Conservation (phyloP, 2,329 filamentous ascomycete genomes). For the Colletotrichum magnum region DNA sequence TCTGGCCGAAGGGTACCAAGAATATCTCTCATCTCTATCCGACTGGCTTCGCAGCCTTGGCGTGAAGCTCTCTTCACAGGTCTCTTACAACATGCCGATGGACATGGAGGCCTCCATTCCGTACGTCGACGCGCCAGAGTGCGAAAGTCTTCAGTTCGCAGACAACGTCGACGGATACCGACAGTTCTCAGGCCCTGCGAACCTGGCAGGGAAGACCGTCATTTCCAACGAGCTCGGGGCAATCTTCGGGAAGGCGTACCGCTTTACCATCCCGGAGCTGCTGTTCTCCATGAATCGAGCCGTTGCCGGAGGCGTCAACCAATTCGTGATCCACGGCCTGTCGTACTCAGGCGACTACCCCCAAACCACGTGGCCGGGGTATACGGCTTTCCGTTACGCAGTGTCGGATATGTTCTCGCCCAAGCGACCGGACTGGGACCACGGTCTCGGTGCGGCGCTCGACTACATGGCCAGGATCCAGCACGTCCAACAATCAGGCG, state of each 20-base stretch:
- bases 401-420: slow-evolving; percentile 57
- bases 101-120: slow-evolving; percentile 57
- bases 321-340: slow-evolving; percentile 60
- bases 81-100: slow-evolving; percentile 57
- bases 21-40: slow-evolving; percentile 17
- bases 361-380: slow-evolving; percentile 65
- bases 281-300: slow-evolving; percentile 55
- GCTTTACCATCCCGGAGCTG: slow-evolving; percentile 44
- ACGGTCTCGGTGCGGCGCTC: slow-evolving; percentile 5
- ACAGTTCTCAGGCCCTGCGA: slow-evolving; percentile 55
- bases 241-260: slow-evolving; percentile 14
- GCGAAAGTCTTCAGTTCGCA: slow-evolving; percentile 54
- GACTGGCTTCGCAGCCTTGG: slow-evolving; percentile 44
- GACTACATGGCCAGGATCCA: slow-evolving; percentile 55
- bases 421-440: slow-evolving; percentile 57
- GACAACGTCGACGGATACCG: slow-evolving; percentile 56
- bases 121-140: slow-evolving; percentile 55
- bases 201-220: slow-evolving; percentile 53
- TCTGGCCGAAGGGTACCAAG: slow-evolving; percentile 18
- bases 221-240: slow-evolving; percentile 58
- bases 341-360: slow-evolving; percentile 57
- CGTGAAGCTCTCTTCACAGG: slow-evolving; percentile 55
- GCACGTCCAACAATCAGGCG: slow-evolving; percentile 54
- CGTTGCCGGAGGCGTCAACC: slow-evolving; percentile 57
- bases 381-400: slow-evolving; percentile 57